Base-by-base conservation (phyloP, 2,329 filamentous ascomycete genomes). In the Sporothrix pseudoabietina region DNA sequence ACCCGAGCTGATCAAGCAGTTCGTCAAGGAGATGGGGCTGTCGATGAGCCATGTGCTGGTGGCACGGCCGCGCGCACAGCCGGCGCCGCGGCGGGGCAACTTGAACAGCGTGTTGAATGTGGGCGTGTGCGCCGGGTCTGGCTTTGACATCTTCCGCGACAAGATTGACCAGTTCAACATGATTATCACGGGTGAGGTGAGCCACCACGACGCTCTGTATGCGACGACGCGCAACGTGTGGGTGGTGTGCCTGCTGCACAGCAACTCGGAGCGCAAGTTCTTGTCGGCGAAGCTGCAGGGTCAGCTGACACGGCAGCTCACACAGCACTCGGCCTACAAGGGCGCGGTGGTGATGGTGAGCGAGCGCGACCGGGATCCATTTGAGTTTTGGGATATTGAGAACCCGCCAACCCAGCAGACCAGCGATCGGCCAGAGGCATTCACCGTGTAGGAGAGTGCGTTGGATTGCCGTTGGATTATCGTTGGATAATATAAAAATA, bases 181-280 rank as follows among this genome's bases (percentile, higher is more conserved):
- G 54, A 82, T 97, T 4, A 92, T 99, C 77, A 98, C 94, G 0
- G 96, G 96, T 1, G 96, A 99, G 83, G 88, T 98, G 85, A 92
- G 89, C 78, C 96, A 99, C 80, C 96, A 99, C 80, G 94, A 96
- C 76, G 94, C 95, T 3, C 87, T 99, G 73, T 89, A 92, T 54
- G 93, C 94, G 0, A 93, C 92, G 39, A 94, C 98, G 84, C 88
- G 90, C 74, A 94, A 94, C 1, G 91, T 91, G 76, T 91, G 90
- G 72, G 92, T 98, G 0, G 88, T 98, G 70, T 92, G 91, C 55
- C 86, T 97, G 66, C 97, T 97, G 78, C 96, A 99, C 81, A 95
- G 92, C 77, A 98, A 98, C 81, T 96, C 93, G 0, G 96, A 99
- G 84, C 85, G 96, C 49, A 91, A 89, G 0, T 99, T 95, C 79